Evolutionary conservation across 2,329 filamentous ascomycete species (phyloP), one percentile per base, ranked within the genome.

Genomic region (Metarhizium album): DNA sequence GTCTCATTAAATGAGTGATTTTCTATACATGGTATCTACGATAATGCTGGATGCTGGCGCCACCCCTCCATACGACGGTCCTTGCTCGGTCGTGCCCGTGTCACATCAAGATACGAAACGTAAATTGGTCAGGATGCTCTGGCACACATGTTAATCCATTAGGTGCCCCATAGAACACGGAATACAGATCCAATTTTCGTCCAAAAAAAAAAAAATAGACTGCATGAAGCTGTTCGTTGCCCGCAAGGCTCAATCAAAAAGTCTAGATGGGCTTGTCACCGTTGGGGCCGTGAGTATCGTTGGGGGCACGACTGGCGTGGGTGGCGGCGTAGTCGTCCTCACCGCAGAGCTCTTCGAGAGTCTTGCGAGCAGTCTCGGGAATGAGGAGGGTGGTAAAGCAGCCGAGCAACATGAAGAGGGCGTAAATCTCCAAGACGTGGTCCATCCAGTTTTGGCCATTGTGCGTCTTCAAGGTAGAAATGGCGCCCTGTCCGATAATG

Each of bases 371-470:
- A 20, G 83, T 88, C 73, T 88, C 86, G 7, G 83, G 83, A 53
- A 88, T 86, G 52, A 87, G 69, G 1, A 86, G 67, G 1, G 83
- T 83, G 9, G 83, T 86, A 62, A 84, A 74, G 67, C 79, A 72
- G 51, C 86, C 86, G 52, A 80, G 71, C 33, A 89, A 74, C 86
- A 89, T 90, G 74, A 90, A 89, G 27, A 87, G 73, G 5, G 84
- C 83, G 61, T 76, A 78, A 59, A 89, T 88, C 73, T 87, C 73
- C 62, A 90, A 79, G 40, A 89, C 84, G 65, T 89, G 85, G 69
- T 88, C 75, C 66, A 90, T 76, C 86, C 85, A 90, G 2, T 84
- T 85, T 16, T 64, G 60, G 0, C 60, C 56, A 54, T 70, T 69
- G 2, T 49, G 56, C 7, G 57, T 51, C 33, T 69, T 69, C 16